Conservation (phyloP, 805 yeast genomes). For the Zygosaccharomyces rouxii region DNA sequence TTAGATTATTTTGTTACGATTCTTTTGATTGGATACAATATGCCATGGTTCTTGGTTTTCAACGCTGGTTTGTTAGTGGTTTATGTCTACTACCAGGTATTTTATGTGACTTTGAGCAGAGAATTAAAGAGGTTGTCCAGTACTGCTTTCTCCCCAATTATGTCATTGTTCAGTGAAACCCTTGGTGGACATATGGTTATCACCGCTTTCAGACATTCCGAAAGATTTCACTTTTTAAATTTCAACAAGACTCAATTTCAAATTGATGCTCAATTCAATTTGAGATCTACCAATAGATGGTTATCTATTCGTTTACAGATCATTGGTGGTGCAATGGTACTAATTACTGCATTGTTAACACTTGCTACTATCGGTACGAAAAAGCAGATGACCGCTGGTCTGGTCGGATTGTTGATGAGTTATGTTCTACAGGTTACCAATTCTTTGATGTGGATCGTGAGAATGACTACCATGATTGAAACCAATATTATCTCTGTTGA, state of each 20-base stretch:
- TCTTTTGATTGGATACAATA: slow-evolving; percentile 46
- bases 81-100: slow-evolving; percentile 66
- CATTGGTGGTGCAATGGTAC: slow-evolving; percentile 53
- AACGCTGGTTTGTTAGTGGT: slow-evolving; percentile 44
- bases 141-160: slow-evolving; percentile 68
- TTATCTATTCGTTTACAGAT: slow-evolving; percentile 55
- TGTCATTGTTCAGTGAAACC: slow-evolving; percentile 79
- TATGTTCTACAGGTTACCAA: slow-evolving; percentile 56
- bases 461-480: slow-evolving; percentile 60
- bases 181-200: slow-evolving; percentile 74
- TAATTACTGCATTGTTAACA: slow-evolving; percentile 48
- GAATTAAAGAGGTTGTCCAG: slow-evolving; percentile 74
- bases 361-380: slow-evolving; percentile 37
- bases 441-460: slow-evolving; percentile 51
- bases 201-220: slow-evolving; percentile 66
- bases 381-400: slow-evolving; percentile 49
- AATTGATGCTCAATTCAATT: slow-evolving; percentile 44
- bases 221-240: slow-evolving; percentile 57
- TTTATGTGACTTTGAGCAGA: slow-evolving; percentile 65
- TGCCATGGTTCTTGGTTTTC: slow-evolving; percentile 52
- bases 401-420: slow-evolving; percentile 62
- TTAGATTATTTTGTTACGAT: slow-evolving; percentile 48
- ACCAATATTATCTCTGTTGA: slow-evolving; percentile 63
- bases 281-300: slow-evolving; percentile 62
- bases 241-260: slow-evolving; percentile 46